Evolutionary conservation across 75 land plant species (phyloP).

Genomic region (Chamaecyparis obtusa): DNA sequence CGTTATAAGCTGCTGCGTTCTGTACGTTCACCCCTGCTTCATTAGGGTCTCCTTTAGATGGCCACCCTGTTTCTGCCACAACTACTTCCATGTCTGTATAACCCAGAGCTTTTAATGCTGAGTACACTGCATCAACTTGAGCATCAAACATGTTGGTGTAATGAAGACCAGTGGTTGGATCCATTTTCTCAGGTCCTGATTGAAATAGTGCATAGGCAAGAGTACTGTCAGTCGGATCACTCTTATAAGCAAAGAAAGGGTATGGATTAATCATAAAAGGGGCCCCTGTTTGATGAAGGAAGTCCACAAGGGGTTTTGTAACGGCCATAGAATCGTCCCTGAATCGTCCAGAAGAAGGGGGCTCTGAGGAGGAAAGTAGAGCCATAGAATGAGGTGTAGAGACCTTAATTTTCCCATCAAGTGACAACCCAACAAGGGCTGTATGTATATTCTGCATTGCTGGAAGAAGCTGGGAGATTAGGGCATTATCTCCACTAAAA

Average conservation of each 20-base stretch:
- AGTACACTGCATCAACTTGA: constrained; percentile 86
- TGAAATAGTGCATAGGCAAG: constrained; percentile 75
- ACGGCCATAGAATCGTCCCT: constrained; percentile 20
- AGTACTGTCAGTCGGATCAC: constrained; percentile 52
- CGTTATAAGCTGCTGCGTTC: constrained; percentile 70
- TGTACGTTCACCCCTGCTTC: constrained; percentile 51
- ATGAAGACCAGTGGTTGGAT: constrained; percentile 57
- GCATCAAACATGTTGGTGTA: constrained; percentile 90
- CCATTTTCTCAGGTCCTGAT: constrained; percentile 44
- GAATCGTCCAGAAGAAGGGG: constrained; percentile 77
- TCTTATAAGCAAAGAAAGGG: constrained; percentile 77
- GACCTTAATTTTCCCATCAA: constrained; percentile 41
- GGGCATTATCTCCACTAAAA: constrained; percentile 32
- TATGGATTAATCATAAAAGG: constrained; percentile 78
- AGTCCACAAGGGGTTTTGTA: constrained; percentile 63
- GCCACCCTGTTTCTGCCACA: constrained; percentile 91
- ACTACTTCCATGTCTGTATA: constrained; percentile 61
- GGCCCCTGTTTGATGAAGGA: constrained; percentile 52
- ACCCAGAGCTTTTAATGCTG: constrained; percentile 64
- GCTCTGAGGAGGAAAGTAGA: constrained; percentile 59
- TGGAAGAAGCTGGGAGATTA: constrained; percentile 53
- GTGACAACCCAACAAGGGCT: constrained; percentile 40
- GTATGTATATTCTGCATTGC: constrained; percentile 82
- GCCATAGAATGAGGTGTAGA: constrained; percentile 75
- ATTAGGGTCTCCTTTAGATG: constrained; percentile 62